Base-by-base conservation (phyloP, 768 basidiomycete genomes). In the Tulasnella sp. region DNA sequence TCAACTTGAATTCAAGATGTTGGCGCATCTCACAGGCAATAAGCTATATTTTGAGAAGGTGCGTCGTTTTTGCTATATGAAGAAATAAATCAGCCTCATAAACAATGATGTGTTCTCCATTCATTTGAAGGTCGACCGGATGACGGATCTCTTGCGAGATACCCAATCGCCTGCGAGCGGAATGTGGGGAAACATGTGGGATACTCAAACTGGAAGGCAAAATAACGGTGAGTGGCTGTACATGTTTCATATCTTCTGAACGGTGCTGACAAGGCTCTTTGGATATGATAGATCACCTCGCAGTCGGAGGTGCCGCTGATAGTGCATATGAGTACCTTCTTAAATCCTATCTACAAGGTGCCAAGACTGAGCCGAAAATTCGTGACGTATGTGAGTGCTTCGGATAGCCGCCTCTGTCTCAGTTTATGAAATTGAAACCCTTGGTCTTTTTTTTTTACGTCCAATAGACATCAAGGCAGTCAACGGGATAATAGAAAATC, bases 1-100 rank as follows among this genome's bases (percentile, higher is more conserved):
- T 49, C 87, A 91, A 61, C 62, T 93, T 44, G 91, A 93, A 63
- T 85, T 88, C 62, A 74, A 81, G 50, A 90, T 90, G 58, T 72
- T 92, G 1, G 82, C 83, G 1, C 79, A 83, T 56, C 63, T 80
- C 8, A 89, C 86, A 1, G 83, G 82, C 2, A 79, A 82, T 55
- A 71, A 73, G 45, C 70, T 70, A 32, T 78, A 81, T 58, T 73
- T 70, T 54, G 71, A 76, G 48, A 71, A 70, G n/a, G n/a, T n/a
- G n/a, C n/a, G n/a, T n/a, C n/a, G n/a, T n/a, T n/a, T 12, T 22
- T 64, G 6, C 16, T 13, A 24, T 19, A 7, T 27, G 33, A 47
- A 22, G 1, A 13, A 25, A 13, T 56, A 31, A 10, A 25, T 56
- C 28, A 12, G 25, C 20, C 4, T 49, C 13, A 31, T 12, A n/a